Evolutionary conservation across 345 rosid species (phyloP), one percentile per base, ranked within the genome.

Genomic region (Carallia brachiata): DNA sequence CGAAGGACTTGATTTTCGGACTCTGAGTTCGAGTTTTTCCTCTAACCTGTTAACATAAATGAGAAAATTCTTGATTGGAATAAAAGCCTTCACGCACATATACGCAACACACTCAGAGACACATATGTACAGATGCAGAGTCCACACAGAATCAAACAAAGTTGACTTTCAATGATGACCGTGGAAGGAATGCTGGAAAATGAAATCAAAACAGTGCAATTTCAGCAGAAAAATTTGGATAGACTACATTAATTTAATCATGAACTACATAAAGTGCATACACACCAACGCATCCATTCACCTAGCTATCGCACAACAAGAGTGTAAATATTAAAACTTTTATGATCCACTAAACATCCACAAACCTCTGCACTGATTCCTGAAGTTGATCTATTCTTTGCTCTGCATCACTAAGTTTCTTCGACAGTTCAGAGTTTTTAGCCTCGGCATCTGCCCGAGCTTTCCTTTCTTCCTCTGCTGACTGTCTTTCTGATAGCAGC

Each of bases 1-100:
- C 99, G 93, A 53, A 96, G 94, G 50, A 96, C 98, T 87, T 96
- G 99, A 84, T 81, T 96, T 79, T 96, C 99, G 2, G 99, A 90
- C 79, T 96, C 99, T 52, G 90, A 88, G 79, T 96, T 96, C 74
- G 97, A 85, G 96, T 73, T 89, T 96, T 77, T 96, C 98, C 84
- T 96, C 98, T 65, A 92, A 71, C 78, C 99, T 95, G 85, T 39
- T 44, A 23, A 73, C 18, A 28, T n/a, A 61, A 59, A 44, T 32
- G 17, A 60, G 36, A n/a, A 44, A 44, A 56, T 13, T 47, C 62
- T 62, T 66, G 47, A 52, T 9, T 7, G 70, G 57, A 76, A 66
- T 60, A 55, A 70, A 68, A 31, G 50, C 28, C 32, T 54, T 37
- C 18, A 54, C 15, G 52, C 60, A 56, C 6, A 56, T 28, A n/a